phyloP scores from a whole-genome alignment of 2,329 filamentous ascomycete species.

The Colletotrichum melonis region DNA sequence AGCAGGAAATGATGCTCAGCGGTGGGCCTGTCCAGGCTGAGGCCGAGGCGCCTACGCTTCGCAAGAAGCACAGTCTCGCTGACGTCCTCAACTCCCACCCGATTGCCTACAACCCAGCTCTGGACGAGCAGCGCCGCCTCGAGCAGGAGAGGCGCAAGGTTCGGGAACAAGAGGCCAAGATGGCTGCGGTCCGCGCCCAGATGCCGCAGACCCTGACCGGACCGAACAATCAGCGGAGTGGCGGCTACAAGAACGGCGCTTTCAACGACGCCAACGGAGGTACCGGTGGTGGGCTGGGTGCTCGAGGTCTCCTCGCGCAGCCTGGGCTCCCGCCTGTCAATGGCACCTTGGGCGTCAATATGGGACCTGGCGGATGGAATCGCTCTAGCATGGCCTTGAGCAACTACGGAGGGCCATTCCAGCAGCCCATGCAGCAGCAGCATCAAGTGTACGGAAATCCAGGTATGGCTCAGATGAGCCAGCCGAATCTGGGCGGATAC shows the following conservation, averaged over 20 bases:
- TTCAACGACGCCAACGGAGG: constrained; percentile 66
- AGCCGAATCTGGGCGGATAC: constrained; percentile 16
- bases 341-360: constrained; percentile 40
- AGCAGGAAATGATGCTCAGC: constrained; percentile 61
- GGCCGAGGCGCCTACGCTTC: constrained; percentile 47
- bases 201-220: constrained; percentile 57
- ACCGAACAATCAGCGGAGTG: constrained; percentile 47
- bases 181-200: constrained; percentile 60
- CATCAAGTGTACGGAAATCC: constrained; percentile 37
- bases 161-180: constrained; percentile 58
- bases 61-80: constrained; percentile 64
- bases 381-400: constrained; percentile 44
- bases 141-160: constrained; percentile 53
- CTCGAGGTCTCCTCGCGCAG: background rate
- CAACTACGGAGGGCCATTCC: constrained; percentile 41
- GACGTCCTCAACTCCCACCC: constrained; percentile 65
- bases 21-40: constrained; percentile 38
- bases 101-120: constrained; percentile 51
- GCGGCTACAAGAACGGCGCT: constrained; percentile 62
- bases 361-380: constrained; percentile 36
- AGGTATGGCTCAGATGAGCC: constrained; percentile 23
- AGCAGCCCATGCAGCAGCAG: constrained; percentile 15
- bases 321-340: constrained; percentile 27
- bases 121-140: constrained; percentile 52
- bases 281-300: constrained; percentile 37